These are phyloP conservation scores for Rubus parviflorus DNA, from an alignment of 306 rosid genomes.

Conservation along the genomic window DNA sequence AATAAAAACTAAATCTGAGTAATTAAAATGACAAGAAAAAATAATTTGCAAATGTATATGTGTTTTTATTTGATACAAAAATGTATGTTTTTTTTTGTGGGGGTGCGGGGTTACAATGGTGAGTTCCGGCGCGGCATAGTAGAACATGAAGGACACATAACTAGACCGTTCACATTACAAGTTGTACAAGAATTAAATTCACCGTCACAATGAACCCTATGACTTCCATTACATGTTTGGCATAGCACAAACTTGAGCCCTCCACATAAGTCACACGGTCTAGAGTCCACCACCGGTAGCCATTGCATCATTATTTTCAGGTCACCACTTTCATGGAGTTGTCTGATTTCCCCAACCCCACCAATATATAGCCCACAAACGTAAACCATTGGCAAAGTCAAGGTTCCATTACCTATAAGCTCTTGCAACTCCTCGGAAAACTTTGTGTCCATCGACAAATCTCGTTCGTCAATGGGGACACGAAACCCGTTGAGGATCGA, in stretches of 20 bases:
- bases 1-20: not conserved
- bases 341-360: slow-evolving; percentile 61
- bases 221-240: slow-evolving; percentile 74
- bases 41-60: not conserved
- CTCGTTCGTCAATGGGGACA: slow-evolving; percentile 76
- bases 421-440: slow-evolving; percentile 54
- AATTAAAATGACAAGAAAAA: not conserved
- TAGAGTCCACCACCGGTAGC: slow-evolving; percentile 44
- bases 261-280: slow-evolving; percentile 55
- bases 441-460: slow-evolving; percentile 63
- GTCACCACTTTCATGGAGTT: slow-evolving; percentile 62
- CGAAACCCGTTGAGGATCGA: slow-evolving; percentile 61
- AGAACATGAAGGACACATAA: slow-evolving; percentile 65
- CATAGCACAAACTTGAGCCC: slow-evolving; percentile 72
- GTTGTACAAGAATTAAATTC: slow-evolving; percentile 52
- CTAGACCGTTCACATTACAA: slow-evolving; percentile 69
- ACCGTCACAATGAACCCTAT: slow-evolving; percentile 47
- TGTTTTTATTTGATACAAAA: not conserved
- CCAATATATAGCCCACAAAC: slow-evolving; percentile 62
- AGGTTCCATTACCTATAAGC: slow-evolving; percentile 35
- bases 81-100: too few species aligned
- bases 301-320: slow-evolving; percentile 49
- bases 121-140: slow-evolving; percentile 1
- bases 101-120: not conserved
- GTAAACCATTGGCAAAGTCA: slow-evolving; percentile 62